Conservation (phyloP, 139 green algal species). For the Trebouxia sp. region DNA sequence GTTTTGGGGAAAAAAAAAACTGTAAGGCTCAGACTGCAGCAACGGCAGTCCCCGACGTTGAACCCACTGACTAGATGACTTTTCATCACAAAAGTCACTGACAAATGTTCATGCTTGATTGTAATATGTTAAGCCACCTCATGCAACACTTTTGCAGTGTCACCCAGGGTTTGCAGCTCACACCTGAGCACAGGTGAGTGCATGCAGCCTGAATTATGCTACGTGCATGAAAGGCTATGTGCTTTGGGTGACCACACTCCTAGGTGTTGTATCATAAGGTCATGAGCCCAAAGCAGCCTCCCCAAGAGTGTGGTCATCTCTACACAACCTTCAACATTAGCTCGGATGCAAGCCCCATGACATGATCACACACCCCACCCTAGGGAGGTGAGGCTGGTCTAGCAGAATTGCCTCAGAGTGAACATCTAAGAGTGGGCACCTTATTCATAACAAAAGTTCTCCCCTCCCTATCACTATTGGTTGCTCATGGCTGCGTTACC, state of each 20-base stretch:
- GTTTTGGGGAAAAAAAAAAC: constrained; percentile 13
- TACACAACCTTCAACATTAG: constrained; percentile 26
- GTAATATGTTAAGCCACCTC: constrained; percentile 28
- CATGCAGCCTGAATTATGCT: constrained; percentile 28
- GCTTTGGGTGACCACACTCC: constrained; percentile 22
- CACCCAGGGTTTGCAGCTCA: constrained; percentile 24
- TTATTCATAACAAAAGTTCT: constrained; percentile 26
- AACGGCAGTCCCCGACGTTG: constrained; percentile 18
- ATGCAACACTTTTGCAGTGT: constrained; percentile 28
- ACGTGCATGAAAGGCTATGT: constrained; percentile 26
- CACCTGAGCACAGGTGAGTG: constrained; percentile 25
- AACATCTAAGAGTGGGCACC: constrained; percentile 28
- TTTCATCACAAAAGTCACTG: constrained; percentile 27
- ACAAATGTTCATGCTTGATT: constrained; percentile 28
- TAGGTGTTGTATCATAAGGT: constrained; percentile 25
- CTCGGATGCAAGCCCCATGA: constrained; percentile 27
- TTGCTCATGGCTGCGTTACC: constrained; percentile 24
- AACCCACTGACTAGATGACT: constrained; percentile 28
- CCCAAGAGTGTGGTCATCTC: constrained; percentile 22
- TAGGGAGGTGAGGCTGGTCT: constrained; percentile 25
- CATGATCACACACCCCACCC: constrained; percentile 26
- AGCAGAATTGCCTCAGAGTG: constrained; percentile 27
- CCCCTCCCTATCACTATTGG: constrained; percentile 25
- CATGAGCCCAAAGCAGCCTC: not conserved
- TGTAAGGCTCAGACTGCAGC: constrained; percentile 28